Evolutionary conservation across 768 basidiomycete genomes (phyloP).

Genomic region (Leccinum variicolor): DNA sequence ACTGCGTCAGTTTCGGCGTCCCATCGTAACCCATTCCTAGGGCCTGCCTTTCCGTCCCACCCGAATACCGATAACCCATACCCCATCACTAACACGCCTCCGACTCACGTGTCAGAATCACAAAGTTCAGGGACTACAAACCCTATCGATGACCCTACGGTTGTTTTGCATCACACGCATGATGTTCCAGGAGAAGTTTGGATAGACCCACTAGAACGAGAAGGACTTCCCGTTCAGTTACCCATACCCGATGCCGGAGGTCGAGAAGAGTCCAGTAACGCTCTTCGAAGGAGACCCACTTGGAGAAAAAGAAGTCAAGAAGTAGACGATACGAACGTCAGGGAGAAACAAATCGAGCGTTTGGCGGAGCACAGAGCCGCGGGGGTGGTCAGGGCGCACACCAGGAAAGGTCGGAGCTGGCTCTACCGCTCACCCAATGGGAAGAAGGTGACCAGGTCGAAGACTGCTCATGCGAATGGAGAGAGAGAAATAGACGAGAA

Average conservation of each 20-base stretch:
- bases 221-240: conserved; percentile 51
- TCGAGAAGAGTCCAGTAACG: background rate
- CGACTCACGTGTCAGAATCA: conserved; percentile 5
- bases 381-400: conserved; percentile 44
- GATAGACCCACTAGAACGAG: conserved; percentile 61
- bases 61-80: conserved; percentile 21
- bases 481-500: background rate
- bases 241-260: conserved; percentile 17
- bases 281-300: conserved; percentile 17
- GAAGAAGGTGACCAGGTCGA: background rate
- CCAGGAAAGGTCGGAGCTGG: conserved; percentile 28
- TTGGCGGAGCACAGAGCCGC: conserved; percentile 35
- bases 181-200: conserved; percentile 50
- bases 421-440: conserved; percentile 8
- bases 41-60: background rate
- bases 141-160: conserved; percentile 5
- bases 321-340: background rate
- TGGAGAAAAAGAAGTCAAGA: conserved; percentile 12
- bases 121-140: background rate
- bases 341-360: conserved; percentile 25
- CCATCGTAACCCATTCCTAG: conserved; percentile 3
- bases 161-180: conserved; percentile 28
- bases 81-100: background rate
- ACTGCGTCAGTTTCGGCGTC: background rate
- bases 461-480: background rate